These are phyloP conservation scores for Triticum dicoccoides DNA, from an alignment of 176 grass and related monocot genomes.

Conservation along the genomic window DNA sequence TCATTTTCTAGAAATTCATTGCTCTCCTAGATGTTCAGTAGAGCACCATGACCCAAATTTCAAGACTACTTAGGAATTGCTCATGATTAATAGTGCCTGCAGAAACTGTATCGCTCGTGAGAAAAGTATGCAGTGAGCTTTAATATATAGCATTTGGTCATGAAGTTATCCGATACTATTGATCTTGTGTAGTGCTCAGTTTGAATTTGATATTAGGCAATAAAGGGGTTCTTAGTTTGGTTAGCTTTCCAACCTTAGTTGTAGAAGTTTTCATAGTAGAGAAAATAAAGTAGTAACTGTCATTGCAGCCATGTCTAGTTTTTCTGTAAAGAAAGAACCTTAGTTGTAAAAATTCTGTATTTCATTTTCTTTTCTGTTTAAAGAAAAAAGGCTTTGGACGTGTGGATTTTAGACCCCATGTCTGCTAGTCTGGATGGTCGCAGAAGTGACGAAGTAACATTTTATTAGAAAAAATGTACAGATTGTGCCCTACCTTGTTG, in stretches of 20 bases:
- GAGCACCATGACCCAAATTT: background rate
- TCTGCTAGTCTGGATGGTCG: background rate
- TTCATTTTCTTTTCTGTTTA: background rate
- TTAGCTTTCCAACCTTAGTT: background rate
- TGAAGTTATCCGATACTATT: background rate
- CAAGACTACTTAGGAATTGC: background rate
- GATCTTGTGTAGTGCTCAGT: background rate
- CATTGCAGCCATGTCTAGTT: background rate
- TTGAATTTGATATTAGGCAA: background rate
- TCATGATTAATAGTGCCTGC: background rate
- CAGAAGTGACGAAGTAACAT: background rate
- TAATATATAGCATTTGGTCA: background rate
- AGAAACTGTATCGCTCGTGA: background rate
- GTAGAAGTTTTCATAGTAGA: background rate
- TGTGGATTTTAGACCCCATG: background rate
- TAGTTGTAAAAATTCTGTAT: background rate
- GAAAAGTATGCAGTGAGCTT: background rate
- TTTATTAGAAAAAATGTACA: background rate
- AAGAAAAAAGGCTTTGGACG: background rate
- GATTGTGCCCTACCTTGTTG: conserved; percentile 5
- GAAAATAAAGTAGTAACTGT: background rate
- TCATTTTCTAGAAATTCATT: background rate
- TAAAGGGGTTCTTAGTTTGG: background rate
- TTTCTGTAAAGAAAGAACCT: background rate
- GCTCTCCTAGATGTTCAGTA: background rate